Evolutionary conservation across 1,139 yeast genomes (phyloP).

Genomic region (Pichia sp.): DNA sequence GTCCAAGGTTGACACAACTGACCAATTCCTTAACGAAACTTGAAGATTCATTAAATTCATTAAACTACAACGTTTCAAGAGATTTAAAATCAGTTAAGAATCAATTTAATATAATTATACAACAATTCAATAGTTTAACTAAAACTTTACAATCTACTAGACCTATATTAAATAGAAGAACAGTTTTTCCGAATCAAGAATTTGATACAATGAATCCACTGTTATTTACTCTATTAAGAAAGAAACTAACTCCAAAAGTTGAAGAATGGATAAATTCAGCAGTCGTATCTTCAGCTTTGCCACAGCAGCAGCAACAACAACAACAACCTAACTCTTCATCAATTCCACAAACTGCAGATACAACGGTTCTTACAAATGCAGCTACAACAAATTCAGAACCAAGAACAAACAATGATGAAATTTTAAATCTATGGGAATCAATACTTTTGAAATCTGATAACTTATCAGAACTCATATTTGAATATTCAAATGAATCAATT

Average conservation of each 20-base stretch:
- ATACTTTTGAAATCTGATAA: constrained; percentile 41
- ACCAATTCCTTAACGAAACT: constrained; percentile 41
- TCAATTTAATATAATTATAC: constrained; percentile 74
- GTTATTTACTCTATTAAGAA: constrained; percentile 74
- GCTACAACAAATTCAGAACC: not conserved
- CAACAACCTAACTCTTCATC: not conserved
- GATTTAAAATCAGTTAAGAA: constrained; percentile 49
- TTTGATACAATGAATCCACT: constrained; percentile 81
- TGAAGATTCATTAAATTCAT: constrained; percentile 33
- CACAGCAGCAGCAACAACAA: not conserved
- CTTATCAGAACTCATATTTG: constrained; percentile 57
- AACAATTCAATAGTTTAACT: constrained; percentile 74
- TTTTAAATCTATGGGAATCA: constrained; percentile 8
- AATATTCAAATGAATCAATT: constrained; percentile 43
- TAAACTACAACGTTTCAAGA: not conserved
- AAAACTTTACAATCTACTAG: constrained; percentile 57
- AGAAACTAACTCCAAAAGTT: constrained; percentile 85
- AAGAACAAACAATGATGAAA: not conserved
- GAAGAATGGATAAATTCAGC: constrained; percentile 77
- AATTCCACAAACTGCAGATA: constrained; percentile 26
- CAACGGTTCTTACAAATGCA: constrained; percentile 2
- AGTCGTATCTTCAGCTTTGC: constrained; percentile 6
- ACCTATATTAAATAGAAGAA: constrained; percentile 55
- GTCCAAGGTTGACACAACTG: constrained; percentile 53
- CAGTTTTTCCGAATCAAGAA: constrained; percentile 73